Evolutionary conservation across 352 stramenopile genomes (phyloP), one percentile per base, ranked within the genome.

Genomic region (Paralagenidium karlingii): DNA sequence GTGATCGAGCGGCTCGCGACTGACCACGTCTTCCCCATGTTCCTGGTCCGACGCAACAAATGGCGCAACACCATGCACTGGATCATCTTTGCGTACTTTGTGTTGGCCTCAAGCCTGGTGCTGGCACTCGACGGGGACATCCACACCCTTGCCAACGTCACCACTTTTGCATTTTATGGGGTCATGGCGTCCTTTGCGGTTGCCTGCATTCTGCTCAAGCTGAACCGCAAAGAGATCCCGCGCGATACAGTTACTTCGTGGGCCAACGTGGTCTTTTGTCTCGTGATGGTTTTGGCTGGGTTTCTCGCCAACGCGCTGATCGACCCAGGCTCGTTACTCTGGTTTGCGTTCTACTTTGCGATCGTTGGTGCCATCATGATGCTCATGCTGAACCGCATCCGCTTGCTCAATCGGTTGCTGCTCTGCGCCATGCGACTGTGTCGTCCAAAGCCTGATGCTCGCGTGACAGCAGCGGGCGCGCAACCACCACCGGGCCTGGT

Each of bases 191-290:
- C 89, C 18, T 95, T 95, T 47, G 66, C 56, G 7, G 51, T 74
- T 8, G 82, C 75, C 24, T 91, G 78, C 45, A 53, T 94, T 12
- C 31, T 94, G n/a, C 64, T 96, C 22, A 95, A 95, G 52, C 34
- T 90, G n/a, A 71, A 81, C 31, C 55, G 77, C 8, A 59, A 77
- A 20, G 58, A 73, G n/a, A 84, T 96, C 25, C 82, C 82, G 1
- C 63, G 86, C n/a, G 67, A 63, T 24, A 66, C 53, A 19, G 60
- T 53, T 1, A 78, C 79, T 6, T 80, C 73, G 22, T 94, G 82
- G 75, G 29, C 51, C 31, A 74, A 75, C 47, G 47, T 51, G 21
- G 38, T 40, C 10, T 77, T 81, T 32, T 81, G 60, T 28, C n/a
- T 79, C 10, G 8, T 54, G 9, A 77, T 70, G 53, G 40, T 86